Evolutionary conservation across 805 yeast genomes (phyloP).

Genomic region (Tetrapisispora iriomotensis): DNA sequence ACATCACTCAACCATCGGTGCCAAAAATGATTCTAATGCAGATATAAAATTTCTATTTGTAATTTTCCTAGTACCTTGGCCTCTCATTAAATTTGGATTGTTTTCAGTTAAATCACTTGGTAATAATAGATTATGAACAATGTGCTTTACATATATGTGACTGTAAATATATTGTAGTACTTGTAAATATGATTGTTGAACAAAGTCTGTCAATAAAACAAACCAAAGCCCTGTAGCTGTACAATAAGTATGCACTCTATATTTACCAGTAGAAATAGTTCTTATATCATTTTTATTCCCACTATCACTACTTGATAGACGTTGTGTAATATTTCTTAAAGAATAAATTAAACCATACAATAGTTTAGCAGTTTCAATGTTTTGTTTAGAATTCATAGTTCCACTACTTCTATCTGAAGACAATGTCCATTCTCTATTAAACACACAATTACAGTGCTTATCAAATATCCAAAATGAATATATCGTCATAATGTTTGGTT

Average conservation of each 20-base stretch:
- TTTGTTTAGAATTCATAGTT: conserved; percentile 42
- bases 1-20: conserved; percentile 21
- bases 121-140: conserved; percentile 23
- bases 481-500: conserved; percentile 38
- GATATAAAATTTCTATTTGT: conserved; percentile 21
- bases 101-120: conserved; percentile 27
- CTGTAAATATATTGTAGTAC: conserved; percentile 26
- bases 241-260: conserved; percentile 71
- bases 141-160: conserved; percentile 25
- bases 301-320: conserved; percentile 25
- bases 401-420: conserved; percentile 27
- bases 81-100: conserved; percentile 20
- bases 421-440: conserved; percentile 59
- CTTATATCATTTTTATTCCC: conserved; percentile 27
- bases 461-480: conserved; percentile 87
- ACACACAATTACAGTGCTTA: conserved; percentile 85
- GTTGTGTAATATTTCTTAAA: conserved; percentile 62
- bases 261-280: conserved; percentile 56
- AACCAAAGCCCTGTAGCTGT: conserved; percentile 72
- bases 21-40: conserved; percentile 22
- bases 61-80: conserved; percentile 27
- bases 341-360: conserved; percentile 81
- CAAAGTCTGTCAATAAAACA: conserved; percentile 58
- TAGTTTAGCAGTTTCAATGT: conserved; percentile 66
- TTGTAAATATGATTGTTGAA: conserved; percentile 21